These are phyloP conservation scores for Alternaria postmessia DNA, from an alignment of 2,329 filamentous ascomycete species.

Conservation along the genomic window DNA sequence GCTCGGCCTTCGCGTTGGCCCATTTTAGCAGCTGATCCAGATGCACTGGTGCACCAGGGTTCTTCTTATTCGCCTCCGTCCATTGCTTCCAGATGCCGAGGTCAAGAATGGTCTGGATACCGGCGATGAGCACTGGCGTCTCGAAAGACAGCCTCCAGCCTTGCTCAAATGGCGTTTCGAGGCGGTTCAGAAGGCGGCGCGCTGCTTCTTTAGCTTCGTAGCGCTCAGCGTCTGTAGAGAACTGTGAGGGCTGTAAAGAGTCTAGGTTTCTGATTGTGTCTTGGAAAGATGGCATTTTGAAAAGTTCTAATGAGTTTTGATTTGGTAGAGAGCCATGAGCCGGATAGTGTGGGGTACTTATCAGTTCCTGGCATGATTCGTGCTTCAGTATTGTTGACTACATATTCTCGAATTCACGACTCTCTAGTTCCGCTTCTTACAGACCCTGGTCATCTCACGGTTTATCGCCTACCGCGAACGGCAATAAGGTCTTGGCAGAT, in stretches of 20 bases:
- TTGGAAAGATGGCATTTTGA: background rate
- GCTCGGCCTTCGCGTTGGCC: conserved; percentile 4
- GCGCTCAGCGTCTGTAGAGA: background rate
- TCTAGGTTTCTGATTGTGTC: background rate
- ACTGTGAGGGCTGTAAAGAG: background rate
- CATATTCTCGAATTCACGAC: background rate
- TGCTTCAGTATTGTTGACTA: background rate
- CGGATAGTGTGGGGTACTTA: background rate
- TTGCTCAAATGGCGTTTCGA: conserved; percentile 12
- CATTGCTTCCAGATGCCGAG: conserved; percentile 12
- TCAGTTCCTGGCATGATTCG: background rate
- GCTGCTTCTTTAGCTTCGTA: conserved; percentile 13
- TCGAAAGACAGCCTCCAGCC: conserved; percentile 10
- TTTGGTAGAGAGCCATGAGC: background rate
- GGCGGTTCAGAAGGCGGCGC: conserved; percentile 3
- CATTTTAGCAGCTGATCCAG: conserved; percentile 6
- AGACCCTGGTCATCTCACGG: background rate
- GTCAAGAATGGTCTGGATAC: conserved; percentile 4
- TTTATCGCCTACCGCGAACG: background rate
- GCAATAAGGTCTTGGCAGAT: background rate
- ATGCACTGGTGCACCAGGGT: conserved; percentile 1
- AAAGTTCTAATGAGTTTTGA: rapidly evolving
- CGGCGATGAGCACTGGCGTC: conserved; percentile 6
- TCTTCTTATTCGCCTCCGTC: conserved; percentile 4
- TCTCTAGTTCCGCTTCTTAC: background rate